Evolutionary conservation across 2,329 filamentous ascomycete species (phyloP).

Genomic region (Macrophomina pseudophaseolina): DNA sequence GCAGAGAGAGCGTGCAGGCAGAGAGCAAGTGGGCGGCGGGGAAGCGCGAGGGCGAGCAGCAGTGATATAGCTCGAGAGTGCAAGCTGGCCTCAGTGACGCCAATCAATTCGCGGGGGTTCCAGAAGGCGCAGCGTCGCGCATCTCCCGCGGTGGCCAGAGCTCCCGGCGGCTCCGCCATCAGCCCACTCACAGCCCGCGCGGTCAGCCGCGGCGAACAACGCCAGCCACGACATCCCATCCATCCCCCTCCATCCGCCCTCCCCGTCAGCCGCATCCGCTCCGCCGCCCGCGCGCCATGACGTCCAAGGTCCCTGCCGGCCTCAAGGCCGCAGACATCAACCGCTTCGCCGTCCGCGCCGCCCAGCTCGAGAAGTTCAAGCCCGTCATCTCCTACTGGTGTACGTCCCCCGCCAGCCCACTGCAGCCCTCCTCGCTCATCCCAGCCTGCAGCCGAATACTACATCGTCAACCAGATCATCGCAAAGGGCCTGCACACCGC

Average conservation of each 20-base stretch:
- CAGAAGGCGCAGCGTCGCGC: slow-evolving; percentile 9
- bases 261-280: neutral
- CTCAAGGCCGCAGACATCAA: slow-evolving; percentile 82
- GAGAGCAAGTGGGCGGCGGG: neutral
- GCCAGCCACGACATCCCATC: slow-evolving; percentile 5
- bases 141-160: slow-evolving; percentile 25
- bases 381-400: slow-evolving; percentile 96
- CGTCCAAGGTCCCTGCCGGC: slow-evolving; percentile 69
- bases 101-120: slow-evolving; percentile 25
- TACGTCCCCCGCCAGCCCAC: slow-evolving; percentile 54
- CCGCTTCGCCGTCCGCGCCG: slow-evolving; percentile 81
- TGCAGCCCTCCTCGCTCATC: slow-evolving; percentile 26
- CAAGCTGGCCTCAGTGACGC: slow-evolving; percentile 27
- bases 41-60: neutral
- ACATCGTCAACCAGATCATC: slow-evolving; percentile 91
- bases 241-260: neutral
- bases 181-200: neutral
- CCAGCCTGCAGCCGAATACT: slow-evolving; percentile 74
- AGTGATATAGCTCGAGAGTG: slow-evolving; percentile 14
- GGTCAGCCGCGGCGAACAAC: slow-evolving; percentile 5
- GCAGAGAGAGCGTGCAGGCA: slow-evolving; percentile 1
- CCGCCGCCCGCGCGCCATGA: slow-evolving; percentile 60
- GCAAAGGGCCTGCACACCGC: slow-evolving; percentile 76
- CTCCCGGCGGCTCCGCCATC: neutral
- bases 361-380: slow-evolving; percentile 81